Conservation (phyloP, 1,139 yeast genomes). For the Pneumocystis jirovecii region DNA sequence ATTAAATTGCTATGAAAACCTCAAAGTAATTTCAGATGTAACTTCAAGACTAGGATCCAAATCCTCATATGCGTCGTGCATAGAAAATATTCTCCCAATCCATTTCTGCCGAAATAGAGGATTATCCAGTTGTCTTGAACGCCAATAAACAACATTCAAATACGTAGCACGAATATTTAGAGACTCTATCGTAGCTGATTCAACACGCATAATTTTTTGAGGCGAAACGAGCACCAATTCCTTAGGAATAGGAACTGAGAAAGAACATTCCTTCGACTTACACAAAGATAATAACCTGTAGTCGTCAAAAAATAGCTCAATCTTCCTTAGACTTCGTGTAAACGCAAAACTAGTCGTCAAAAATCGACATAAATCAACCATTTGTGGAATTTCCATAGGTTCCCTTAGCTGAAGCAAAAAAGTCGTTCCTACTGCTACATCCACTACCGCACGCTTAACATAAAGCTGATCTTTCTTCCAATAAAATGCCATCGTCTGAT, state of each 20-base stretch:
- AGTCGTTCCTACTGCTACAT: slow-evolving; percentile 24
- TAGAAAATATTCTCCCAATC: slow-evolving; percentile 18
- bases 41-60: slow-evolving; percentile 16
- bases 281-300: slow-evolving; percentile 19
- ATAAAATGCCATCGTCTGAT: slow-evolving; percentile 22
- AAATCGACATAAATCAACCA: slow-evolving; percentile 26
- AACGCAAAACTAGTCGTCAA: slow-evolving; percentile 28
- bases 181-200: slow-evolving; percentile 19
- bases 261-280: slow-evolving; percentile 20
- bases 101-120: neutral
- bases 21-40: neutral
- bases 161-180: slow-evolving; percentile 24
- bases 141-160: slow-evolving; percentile 22
- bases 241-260: slow-evolving; percentile 19
- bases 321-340: slow-evolving; percentile 21
- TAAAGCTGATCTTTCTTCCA: slow-evolving; percentile 29
- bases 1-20: neutral
- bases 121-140: neutral
- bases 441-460: slow-evolving; percentile 21
- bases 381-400: slow-evolving; percentile 22
- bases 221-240: slow-evolving; percentile 18
- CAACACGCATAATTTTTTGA: slow-evolving; percentile 16
- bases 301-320: slow-evolving; percentile 23
- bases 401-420: slow-evolving; percentile 26
- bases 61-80: slow-evolving; percentile 17